Percentiles rank a stretch among this genome's conserved stretches.
These are phyloP conservation scores for Microstroma glucosiphilum DNA, from an alignment of 1,284 basidiomycete species.

Conservation along the genomic window DNA sequence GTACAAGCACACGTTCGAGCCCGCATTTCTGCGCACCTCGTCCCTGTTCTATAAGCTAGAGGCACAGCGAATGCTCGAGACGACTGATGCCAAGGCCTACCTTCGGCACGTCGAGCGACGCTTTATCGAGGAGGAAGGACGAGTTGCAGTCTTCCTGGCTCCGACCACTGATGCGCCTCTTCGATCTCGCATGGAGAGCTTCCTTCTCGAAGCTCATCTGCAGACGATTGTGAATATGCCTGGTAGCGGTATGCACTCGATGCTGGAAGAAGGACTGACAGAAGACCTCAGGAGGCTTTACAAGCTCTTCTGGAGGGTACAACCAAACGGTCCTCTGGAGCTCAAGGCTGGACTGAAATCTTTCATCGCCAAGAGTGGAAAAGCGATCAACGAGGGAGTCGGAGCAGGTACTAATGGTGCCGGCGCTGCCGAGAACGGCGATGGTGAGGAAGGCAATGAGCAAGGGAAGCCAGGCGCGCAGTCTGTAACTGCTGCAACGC, in stretches of 20 bases:
- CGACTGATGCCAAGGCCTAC: conserved; percentile 75
- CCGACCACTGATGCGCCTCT: conserved; percentile 67
- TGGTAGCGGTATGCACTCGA: conserved; percentile 75
- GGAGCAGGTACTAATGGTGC: conserved; percentile 8
- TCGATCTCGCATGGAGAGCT: conserved; percentile 67
- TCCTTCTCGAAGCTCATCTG: conserved; percentile 74
- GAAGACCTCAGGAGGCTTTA: conserved; percentile 76
- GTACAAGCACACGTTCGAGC: conserved; percentile 81
- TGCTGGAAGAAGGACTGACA: conserved; percentile 76
- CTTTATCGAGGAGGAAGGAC: conserved; percentile 74
- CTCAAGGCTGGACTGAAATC: conserved; percentile 68
- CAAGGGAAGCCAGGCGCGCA: conserved; percentile 7
- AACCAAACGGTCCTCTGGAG: conserved; percentile 56
- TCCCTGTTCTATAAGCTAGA: conserved; percentile 74
- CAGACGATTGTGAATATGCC: conserved; percentile 69
- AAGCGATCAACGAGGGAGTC: conserved; percentile 66
- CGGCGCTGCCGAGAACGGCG: conserved; percentile 8
- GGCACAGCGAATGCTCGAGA: conserved; percentile 65
- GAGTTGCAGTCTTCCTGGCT: conserved; percentile 83
- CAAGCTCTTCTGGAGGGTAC: conserved; percentile 68
- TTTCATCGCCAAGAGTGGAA: conserved; percentile 71
- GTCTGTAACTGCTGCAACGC: conserved; percentile 23
- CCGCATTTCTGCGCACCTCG: conserved; percentile 71
- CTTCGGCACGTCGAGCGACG: conserved; percentile 76
- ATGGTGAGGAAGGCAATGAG: conserved; percentile 6